Evolutionary conservation across 176 grass and related monocot genomes (phyloP), one percentile per base, ranked within the genome.

Genomic region (Aegilops sharonensis): DNA sequence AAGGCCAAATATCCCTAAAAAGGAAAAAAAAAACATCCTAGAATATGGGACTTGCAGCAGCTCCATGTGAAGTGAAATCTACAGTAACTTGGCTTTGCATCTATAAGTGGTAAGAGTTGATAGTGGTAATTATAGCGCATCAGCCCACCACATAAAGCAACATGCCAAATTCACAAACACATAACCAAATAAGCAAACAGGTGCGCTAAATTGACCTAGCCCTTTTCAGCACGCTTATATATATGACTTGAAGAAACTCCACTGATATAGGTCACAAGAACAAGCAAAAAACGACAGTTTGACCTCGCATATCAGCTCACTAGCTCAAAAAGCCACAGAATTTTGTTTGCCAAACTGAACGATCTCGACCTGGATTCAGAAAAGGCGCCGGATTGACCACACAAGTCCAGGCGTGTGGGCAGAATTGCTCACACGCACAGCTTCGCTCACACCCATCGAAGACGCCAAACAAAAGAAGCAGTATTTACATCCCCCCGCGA

Each of bases 1-100:
- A 78, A 88, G 48, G 80, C 8, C 67, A 83, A 57, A 57, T 57
- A 27, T 68, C 69, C 50, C 4, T 40, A 78, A 14, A 54, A 84
- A 35, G 32, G 11, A 45, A 24, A 40, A 75, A 32, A 75, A 85
- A 80, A 5, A 24, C 75, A 43, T 30, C 57, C 8, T 68, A 75
- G 32, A 9, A 48, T 39, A 71, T 11, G 54, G 4, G 25, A 72
- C 23, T 69, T 72, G 75, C 65, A 65, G 78, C 32, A 48, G 77
- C 8, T 72, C 39, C 8, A 67, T 64, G 8, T 65, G 23, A 76
- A 52, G 29, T 42, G 42, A 42, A 32, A 60, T 80, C 15, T 43
- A 15, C 5, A 89, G 43, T 57, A 59, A 35, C 11, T 80, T 72
- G 21, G n/a, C 11, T 54, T 73, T 52, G 67, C 34, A 72, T 78